Evolutionary conservation across 306 rosid genomes (phyloP), one percentile per base, ranked within the genome.

Genomic region (Chamaecrista fasciculata): DNA sequence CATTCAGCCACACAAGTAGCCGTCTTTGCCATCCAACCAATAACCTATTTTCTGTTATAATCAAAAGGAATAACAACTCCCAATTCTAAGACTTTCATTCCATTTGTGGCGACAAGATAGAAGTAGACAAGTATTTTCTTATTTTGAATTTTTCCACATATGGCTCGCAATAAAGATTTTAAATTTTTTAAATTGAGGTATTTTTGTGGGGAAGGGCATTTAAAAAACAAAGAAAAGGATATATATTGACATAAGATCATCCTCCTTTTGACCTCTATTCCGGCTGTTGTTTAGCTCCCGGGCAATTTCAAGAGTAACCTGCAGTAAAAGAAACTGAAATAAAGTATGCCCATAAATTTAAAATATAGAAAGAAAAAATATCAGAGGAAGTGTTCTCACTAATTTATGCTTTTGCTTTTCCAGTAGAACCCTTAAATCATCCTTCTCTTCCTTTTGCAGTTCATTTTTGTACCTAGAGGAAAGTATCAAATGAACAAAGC

Each of bases 261-360:
- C 96, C 82, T 78, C 96, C 89, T 86, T 90, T 84, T 94, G 96
- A 56, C 98, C 97, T 53, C 97, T 87, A 72, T 80, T 88, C 81
- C 87, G 95, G 74, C 98, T 86, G 77, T 81, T 78, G 72, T 79
- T 62, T 60, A 90, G 84, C 84, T 94, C 97, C 72, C 87, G 82
- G 66, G 55, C 58, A 63, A 94, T 88, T 90, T 90, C 97, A 50
- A 92, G 98, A 33, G 97, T 88, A 81, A 94, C 92, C 98, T 94
- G 79, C 60, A 83, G 71, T 24, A 67, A 9, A 23, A 42, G 25
- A 33, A 48, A 62, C 2, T 18, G 29, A 59, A 23, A 64, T 63
- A 18, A 80, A 47, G 62, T 34, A 67, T 39, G n/a, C 14, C 53
- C 51, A 57, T 36, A 62, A 78, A 47, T 36, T 50, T 68, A 39